Conservation (phyloP, 2,329 filamentous ascomycete species). For the Fusarium sp. region DNA sequence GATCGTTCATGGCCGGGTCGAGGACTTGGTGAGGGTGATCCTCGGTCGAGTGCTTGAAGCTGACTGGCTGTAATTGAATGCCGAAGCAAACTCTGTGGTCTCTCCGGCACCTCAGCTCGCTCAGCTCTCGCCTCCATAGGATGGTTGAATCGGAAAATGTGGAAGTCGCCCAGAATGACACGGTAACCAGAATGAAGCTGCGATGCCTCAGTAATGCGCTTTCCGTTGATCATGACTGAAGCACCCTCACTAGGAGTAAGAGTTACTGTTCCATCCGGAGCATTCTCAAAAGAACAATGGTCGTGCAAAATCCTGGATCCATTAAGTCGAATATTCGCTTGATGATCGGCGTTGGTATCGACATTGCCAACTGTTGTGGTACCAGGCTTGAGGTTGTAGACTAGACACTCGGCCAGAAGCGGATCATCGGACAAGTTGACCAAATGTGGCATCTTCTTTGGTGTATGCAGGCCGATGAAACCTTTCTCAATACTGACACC, state of each 20-base stretch:
- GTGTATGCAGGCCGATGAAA: slow-evolving; percentile 92
- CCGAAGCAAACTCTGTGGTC: slow-evolving; percentile 78
- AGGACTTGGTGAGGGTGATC: slow-evolving; percentile 70
- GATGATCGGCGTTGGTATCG: slow-evolving; percentile 78
- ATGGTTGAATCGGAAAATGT: slow-evolving; percentile 98
- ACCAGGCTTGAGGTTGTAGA: slow-evolving; percentile 98
- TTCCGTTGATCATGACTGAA: slow-evolving; percentile 97
- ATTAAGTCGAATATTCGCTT: slow-evolving; percentile 91
- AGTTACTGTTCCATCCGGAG: slow-evolving; percentile 88
- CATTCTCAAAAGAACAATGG: slow-evolving; percentile 94
- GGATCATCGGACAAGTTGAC: slow-evolving; percentile 98
- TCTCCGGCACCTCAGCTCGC: slow-evolving; percentile 75
- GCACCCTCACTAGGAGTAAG: slow-evolving; percentile 90
- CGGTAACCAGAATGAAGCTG: slow-evolving; percentile 91
- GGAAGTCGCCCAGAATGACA: slow-evolving; percentile 96
- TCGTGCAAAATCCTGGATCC: slow-evolving; percentile 92
- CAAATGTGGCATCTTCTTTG: slow-evolving; percentile 99
- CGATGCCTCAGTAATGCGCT: slow-evolving; percentile 86
- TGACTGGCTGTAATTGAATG: slow-evolving; percentile 79
- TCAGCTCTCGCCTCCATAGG: slow-evolving; percentile 95
- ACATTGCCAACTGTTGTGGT: slow-evolving; percentile 95
- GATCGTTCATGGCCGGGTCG: slow-evolving; percentile 79
- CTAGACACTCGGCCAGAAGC: slow-evolving; percentile 91
- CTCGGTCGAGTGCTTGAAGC: slow-evolving; percentile 66
- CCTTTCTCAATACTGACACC: slow-evolving; percentile 99